Percentiles rank a stretch among this genome's conserved stretches.
phyloP scores from a whole-genome alignment of 129 eudicot genomes.

The Erigeron canadensis region DNA sequence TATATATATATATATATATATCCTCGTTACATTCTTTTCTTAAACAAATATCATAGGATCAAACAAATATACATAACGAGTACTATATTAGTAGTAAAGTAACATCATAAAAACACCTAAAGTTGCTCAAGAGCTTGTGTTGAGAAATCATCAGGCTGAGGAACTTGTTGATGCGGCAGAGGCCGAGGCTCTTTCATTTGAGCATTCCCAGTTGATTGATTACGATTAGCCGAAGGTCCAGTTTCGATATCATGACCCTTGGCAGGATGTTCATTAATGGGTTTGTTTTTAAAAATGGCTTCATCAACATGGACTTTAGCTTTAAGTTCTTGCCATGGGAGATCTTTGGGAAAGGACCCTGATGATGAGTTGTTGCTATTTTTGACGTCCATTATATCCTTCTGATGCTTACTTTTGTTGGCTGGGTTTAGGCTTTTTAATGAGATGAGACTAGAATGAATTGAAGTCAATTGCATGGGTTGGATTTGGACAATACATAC shows the following conservation, averaged over 20 bases:
- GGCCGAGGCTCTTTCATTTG: constrained; percentile 9
- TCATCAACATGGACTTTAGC: constrained; percentile 27
- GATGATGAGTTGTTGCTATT: background rate
- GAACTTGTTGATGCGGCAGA: constrained; percentile 54
- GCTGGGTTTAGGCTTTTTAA: background rate
- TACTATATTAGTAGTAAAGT: background rate
- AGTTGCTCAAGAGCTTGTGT: constrained; percentile 51
- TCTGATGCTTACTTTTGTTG: background rate
- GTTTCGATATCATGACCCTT: constrained; percentile 2
- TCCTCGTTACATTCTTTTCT: background rate
- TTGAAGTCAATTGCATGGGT: background rate
- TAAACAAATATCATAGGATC: background rate
- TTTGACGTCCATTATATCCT: constrained; percentile 15
- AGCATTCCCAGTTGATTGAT: background rate
- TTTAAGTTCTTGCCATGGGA: constrained; percentile 42
- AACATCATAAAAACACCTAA: constrained; percentile 9
- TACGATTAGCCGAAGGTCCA: background rate
- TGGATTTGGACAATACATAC: background rate
- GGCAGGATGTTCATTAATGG: background rate
- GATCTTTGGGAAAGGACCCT: constrained; percentile 33
- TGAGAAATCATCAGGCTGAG: constrained; percentile 52
- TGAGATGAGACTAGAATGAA: background rate
- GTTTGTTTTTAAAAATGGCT: constrained; percentile 28
- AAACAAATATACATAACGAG: background rate
- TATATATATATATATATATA: too few relatives aligned